Evolutionary conservation across 495 filamentous ascomycete genomes (phyloP), one percentile per base, ranked within the genome.

Genomic region (Trichocladium antarcticum): DNA sequence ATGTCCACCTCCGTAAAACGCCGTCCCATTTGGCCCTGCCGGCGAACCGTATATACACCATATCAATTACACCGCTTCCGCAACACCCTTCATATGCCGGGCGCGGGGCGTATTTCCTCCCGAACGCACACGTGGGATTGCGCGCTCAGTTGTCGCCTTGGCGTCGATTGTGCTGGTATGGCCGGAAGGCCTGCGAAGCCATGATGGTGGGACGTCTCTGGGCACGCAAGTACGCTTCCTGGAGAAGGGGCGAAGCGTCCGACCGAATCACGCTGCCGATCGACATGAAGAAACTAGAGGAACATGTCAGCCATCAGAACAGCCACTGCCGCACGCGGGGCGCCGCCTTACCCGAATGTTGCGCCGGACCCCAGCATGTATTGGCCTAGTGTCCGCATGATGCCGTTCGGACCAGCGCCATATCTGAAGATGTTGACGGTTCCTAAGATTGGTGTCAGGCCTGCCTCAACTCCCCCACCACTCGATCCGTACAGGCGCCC

Each of bases 341-440:
- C 9, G 15, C 10, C 9, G 38, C n/a, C 79, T 43, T 76, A 97
- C 92, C 92, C 92, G 63, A 98, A 98, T 31, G 89, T 95, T 19
- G 88, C 88, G 37, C 89, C 88, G 21, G 92, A 96, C n/a, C 87
- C 90, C 27, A 89, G 62, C 92, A 98, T 98, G 64, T 94, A 96
- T 69, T 96, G 90, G 45, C 90, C 90, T 29, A 98, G 70, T 49
- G 87, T 94, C 54, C 92, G 77, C 75, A 94, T 83, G 54, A 94
- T 82, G 38, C 92, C 92, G 58, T 96, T 94, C 5, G 88, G 82
- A 11, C 92, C 92, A 17, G 89, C 85, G 28, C 92, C 92, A 57
- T 87, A 92, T 70, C 92, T 78, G 62, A 97, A 84, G 61, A 98
- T 94, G 48, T 88, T 94, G 57, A 93, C 88, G 28, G 83, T 83